A percentile compares a stretch with the other conserved stretches of the same genome.
phyloP scores from a whole-genome alignment of 179 eudicot species.

The Vitellaria paradoxa region DNA sequence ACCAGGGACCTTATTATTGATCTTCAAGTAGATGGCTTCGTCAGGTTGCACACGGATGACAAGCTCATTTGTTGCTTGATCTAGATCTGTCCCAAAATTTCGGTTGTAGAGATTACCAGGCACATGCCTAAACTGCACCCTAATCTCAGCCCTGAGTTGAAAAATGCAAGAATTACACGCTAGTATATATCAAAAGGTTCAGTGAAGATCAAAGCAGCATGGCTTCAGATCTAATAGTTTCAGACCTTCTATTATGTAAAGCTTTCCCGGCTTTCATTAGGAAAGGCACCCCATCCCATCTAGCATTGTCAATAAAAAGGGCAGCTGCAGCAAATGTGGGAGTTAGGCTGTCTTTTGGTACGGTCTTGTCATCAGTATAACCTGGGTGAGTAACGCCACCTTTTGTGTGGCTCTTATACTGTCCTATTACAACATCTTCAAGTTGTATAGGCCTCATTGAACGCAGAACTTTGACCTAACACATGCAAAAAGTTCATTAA shows the following conservation, averaged over 20 bases:
- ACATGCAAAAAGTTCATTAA: constrained; percentile 13
- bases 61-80: constrained; percentile 88
- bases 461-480: constrained; percentile 88
- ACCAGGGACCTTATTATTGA: constrained; percentile 97
- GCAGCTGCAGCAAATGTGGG: constrained; percentile 99
- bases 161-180: neutral
- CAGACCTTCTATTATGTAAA: constrained; percentile 73
- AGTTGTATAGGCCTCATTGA: constrained; percentile 86
- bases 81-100: constrained; percentile 80
- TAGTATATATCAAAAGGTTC: neutral
- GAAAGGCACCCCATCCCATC: constrained; percentile 99
- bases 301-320: constrained; percentile 88
- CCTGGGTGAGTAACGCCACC: constrained; percentile 80
- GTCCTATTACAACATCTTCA: constrained; percentile 79
- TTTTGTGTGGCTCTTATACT: constrained; percentile 83
- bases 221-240: constrained; percentile 1
- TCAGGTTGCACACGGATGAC: constrained; percentile 96
- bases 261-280: constrained; percentile 99
- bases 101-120: constrained; percentile 88
- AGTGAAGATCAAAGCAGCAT: neutral
- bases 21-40: constrained; percentile 88
- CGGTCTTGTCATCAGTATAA: constrained; percentile 88
- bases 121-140: constrained; percentile 93
- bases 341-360: constrained; percentile 79
- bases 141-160: constrained; percentile 74